Conservation (phyloP, 768 basidiomycete genomes). For the Trametes cingulata region DNA sequence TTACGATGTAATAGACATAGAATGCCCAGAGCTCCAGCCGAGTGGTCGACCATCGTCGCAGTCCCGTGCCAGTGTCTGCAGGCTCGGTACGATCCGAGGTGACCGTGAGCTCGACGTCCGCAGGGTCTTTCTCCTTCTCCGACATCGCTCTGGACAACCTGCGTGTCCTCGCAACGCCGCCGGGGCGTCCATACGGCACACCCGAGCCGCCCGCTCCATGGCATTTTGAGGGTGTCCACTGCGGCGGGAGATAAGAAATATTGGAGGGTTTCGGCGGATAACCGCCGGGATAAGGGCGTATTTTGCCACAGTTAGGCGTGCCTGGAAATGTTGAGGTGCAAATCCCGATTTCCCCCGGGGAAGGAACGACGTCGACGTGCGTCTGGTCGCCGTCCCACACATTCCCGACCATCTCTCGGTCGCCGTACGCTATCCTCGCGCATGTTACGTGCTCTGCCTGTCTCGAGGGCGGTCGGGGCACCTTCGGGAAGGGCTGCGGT, state of each 20-base stretch:
- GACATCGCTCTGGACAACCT: constrained; percentile 19
- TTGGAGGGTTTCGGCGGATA: constrained; percentile 1
- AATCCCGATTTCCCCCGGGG: constrained; percentile 22
- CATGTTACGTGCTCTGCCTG: constrained; percentile 59
- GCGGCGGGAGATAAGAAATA: not conserved
- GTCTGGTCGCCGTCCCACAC: constrained; percentile 20
- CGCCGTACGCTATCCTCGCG: constrained; percentile 22
- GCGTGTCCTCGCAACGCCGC: not conserved
- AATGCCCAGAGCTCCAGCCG: constrained; percentile 42
- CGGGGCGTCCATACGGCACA: not conserved
- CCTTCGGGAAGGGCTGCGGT: constrained; percentile 46
- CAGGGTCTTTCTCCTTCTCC: constrained; percentile 14
- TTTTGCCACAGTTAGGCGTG: not conserved
- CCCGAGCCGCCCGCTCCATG: constrained; percentile 7
- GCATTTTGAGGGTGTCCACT: not conserved
- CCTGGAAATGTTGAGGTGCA: constrained; percentile 2
- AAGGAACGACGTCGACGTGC: constrained; percentile 9
- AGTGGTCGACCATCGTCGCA: constrained; percentile 39
- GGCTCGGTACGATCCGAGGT: not conserved
- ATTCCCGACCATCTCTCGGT: constrained; percentile 25
- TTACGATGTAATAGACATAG: constrained; percentile 33
- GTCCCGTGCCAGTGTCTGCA: not conserved
- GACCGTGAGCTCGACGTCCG: constrained; percentile 8
- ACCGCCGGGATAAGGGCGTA: not conserved
- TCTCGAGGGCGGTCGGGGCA: constrained; percentile 51